Base-by-base conservation (phyloP, 108 stramenopile genomes). In the Nitzschia putrida region DNA sequence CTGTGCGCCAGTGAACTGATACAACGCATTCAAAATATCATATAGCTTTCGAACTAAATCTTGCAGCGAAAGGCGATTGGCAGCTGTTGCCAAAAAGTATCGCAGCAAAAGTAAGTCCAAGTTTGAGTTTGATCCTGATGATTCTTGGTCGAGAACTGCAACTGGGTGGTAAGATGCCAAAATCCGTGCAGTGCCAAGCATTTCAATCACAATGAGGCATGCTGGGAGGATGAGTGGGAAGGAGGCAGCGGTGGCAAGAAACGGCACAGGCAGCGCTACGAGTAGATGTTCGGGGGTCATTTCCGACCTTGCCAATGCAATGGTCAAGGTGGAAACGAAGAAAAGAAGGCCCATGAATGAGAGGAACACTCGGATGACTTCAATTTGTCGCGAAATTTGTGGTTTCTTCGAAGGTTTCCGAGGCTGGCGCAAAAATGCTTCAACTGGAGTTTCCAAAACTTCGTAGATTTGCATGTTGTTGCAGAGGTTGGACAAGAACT, bases 151-250 rank as follows among this genome's bases (percentile, higher is more conserved):
- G 38, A 23, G 4, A 67, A 41, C 57, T 20, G 88, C 82, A 53
- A 79, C 77, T 3, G 87, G 89, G 73, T 93, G 89, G 25, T 87
- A 86, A 0, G 82, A 75, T 16, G 73, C 79, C 51, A 93, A 64
- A 61, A 93, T 89, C 25, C 88, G 61, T 5, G 92, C 86, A 13
- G 86, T 88, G 18, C 88, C 92, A 21, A 89, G 43, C 29, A 85
- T 80, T 54, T 93, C 92, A 9, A 91, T 66, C 10, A 79, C 80
- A 44, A 91, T 80, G 34, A 89, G 44, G 73, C 74, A 86, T 18
- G 85, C 53, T 3, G 92, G 89, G 11, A 78, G 79, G 3, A 76
- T 69, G 7, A 88, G 55, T 4, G 92, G 92, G 39, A 89, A 78
- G 3, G 74, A 34, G 43, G 83, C 79, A 11, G 90, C 53, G 9